phyloP scores from a whole-genome alignment of 495 filamentous ascomycete genomes.

The Cairneyella variabilis region DNA sequence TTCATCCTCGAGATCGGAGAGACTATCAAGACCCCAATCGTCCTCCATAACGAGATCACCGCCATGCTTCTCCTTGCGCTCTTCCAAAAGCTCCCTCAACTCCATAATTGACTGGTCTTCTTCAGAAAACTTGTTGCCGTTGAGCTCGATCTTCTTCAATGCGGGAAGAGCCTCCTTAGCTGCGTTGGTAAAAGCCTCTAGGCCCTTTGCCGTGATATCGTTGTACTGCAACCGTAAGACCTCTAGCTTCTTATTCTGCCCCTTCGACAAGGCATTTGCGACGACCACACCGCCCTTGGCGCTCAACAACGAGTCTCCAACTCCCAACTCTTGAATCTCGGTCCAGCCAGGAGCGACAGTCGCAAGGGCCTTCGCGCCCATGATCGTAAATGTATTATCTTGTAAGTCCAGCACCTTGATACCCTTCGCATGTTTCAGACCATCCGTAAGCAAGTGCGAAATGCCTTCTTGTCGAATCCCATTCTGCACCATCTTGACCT shows the following conservation, averaged over 20 bases:
- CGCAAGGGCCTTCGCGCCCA: conserved; percentile 74
- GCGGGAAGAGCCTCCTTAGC: conserved; percentile 61
- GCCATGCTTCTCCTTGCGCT: conserved; percentile 57
- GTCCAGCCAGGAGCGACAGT: conserved; percentile 71
- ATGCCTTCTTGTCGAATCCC: conserved; percentile 95
- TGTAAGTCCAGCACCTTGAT: conserved; percentile 83
- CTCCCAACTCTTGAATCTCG: conserved; percentile 74
- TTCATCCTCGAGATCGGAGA: conserved; percentile 79
- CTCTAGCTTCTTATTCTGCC: conserved; percentile 72
- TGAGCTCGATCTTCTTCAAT: conserved; percentile 81
- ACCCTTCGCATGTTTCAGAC: conserved; percentile 59
- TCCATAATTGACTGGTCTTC: conserved; percentile 62
- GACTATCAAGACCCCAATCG: conserved; percentile 78
- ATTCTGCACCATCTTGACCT: conserved; percentile 97
- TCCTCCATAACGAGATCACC: conserved; percentile 58
- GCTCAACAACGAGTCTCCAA: conserved; percentile 82
- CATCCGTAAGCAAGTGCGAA: conserved; percentile 67
- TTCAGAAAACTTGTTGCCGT: conserved; percentile 92
- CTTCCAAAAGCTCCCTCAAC: conserved; percentile 48
- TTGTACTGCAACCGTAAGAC: conserved; percentile 87
- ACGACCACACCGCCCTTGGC: conserved; percentile 74
- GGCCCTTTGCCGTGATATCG: conserved; percentile 73
- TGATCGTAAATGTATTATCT: conserved; percentile 91
- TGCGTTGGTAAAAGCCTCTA: conserved; percentile 65
- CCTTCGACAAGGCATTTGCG: conserved; percentile 66